phyloP scores from a whole-genome alignment of 129 eudicot genomes.

The Pittosporum tobira region DNA sequence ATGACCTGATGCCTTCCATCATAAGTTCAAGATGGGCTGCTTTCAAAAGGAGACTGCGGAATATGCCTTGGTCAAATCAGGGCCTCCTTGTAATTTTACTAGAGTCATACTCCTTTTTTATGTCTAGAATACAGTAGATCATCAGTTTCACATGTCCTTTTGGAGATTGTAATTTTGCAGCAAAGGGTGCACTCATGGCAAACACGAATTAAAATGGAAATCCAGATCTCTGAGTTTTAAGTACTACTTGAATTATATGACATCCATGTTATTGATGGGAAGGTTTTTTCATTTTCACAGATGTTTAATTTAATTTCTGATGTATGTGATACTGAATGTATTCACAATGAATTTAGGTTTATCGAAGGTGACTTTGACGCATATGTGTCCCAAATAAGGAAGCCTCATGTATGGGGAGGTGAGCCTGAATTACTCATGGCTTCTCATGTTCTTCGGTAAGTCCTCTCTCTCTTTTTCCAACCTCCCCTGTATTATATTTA shows the following conservation, averaged over 20 bases:
- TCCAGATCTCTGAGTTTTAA: too few species aligned
- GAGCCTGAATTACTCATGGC: conserved; percentile 98
- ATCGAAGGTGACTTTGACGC: conserved; percentile 85
- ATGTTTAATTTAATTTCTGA: background rate
- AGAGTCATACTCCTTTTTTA: too few species aligned
- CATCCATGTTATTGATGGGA: background rate
- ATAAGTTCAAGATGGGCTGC: too few species aligned
- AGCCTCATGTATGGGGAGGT: conserved; percentile 97
- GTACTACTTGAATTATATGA: background rate
- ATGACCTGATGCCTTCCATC: too few species aligned
- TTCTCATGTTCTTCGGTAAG: conserved; percentile 91
- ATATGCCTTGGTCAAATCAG: too few species aligned
- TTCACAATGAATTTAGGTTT: conserved; percentile 44
- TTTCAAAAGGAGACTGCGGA: too few species aligned
- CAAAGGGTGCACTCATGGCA: background rate
- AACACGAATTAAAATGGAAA: background rate
- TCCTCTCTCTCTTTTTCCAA: conserved; percentile 13
- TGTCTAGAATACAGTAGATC: too few species aligned
- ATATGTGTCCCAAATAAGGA: conserved; percentile 77
- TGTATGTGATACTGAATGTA: background rate
- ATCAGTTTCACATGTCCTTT: too few species aligned
- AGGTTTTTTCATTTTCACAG: background rate
- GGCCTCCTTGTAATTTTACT: too few species aligned
- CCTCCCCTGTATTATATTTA: background rate
- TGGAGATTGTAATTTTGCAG: background rate